A percentile compares a stretch with the other conserved stretches of the same genome.
These are phyloP conservation scores for Talaromyces sp. DNA, from an alignment of 2,329 filamentous ascomycete species.

Conservation along the genomic window DNA sequence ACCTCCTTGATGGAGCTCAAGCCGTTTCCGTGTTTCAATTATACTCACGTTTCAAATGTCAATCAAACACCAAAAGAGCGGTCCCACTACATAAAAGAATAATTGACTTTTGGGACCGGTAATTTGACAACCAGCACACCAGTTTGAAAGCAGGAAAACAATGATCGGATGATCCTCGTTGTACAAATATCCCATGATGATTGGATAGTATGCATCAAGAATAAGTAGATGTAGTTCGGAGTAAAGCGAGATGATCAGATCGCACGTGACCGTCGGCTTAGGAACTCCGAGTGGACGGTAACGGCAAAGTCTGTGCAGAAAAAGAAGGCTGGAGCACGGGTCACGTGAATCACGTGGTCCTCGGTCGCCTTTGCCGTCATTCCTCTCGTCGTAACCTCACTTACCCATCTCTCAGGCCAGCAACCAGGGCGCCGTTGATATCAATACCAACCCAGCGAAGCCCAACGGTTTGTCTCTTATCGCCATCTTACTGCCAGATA, in stretches of 20 bases:
- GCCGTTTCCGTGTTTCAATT: not conserved
- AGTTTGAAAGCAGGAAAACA: not conserved
- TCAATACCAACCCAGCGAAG: not conserved
- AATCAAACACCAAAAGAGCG: not conserved
- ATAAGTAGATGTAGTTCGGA: not conserved
- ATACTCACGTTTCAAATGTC: not conserved
- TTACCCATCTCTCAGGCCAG: slow-evolving; percentile 16
- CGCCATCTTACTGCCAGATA: not conserved
- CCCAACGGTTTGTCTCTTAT: slow-evolving; percentile 3
- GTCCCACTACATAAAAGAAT: not conserved
- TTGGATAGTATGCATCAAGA: not conserved
- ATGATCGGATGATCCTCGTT: not conserved
- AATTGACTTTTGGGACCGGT: not conserved
- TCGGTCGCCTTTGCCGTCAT: slow-evolving; percentile 19
- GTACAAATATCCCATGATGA: not conserved
- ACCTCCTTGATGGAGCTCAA: slow-evolving; percentile 28
- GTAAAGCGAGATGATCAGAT: not conserved
- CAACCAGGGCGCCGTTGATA: slow-evolving; percentile 13
- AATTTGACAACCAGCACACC: not conserved
- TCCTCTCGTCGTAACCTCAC: slow-evolving; percentile 17
- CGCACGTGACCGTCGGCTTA: slow-evolving; percentile 1
- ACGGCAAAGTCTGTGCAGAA: slow-evolving; percentile 7
- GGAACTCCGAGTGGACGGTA: slow-evolving; percentile 2
- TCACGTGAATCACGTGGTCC: slow-evolving; percentile 18
- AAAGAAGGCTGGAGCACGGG: not conserved